A percentile compares a stretch with the other conserved stretches of the same genome.
phyloP scores from a whole-genome alignment of 306 rosid species.

The Hylodesmum podocarpum region DNA sequence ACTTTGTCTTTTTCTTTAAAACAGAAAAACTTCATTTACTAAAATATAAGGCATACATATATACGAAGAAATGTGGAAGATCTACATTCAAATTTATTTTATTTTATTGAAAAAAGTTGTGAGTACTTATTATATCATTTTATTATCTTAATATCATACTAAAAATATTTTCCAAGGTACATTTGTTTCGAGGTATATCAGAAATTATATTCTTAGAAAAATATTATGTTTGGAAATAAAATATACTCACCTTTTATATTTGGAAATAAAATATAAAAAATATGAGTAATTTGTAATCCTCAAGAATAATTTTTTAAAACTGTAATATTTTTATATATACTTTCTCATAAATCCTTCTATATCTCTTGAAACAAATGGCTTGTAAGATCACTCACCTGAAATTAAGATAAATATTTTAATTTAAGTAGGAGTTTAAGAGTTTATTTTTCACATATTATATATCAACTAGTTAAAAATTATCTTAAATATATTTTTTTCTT shows the following conservation, averaged over 20 bases:
- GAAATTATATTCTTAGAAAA: no score
- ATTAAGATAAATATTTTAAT: no score
- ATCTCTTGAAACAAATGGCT: no score
- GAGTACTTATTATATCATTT: neutral
- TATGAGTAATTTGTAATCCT: no score
- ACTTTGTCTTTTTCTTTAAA: neutral
- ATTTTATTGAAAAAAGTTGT: neutral
- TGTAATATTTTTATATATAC: no score
- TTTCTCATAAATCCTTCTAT: no score
- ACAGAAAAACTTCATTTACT: neutral
- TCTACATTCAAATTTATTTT: neutral
- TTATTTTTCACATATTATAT: neutral
- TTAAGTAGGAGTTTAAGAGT: neutral
- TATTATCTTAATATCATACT: neutral
- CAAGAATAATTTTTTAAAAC: no score
- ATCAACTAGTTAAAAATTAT: neutral
- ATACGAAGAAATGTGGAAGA: neutral
- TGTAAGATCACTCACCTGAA: neutral
- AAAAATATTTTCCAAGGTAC: no score
- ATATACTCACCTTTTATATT: no score
- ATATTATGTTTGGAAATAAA: no score
- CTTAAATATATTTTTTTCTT: neutral
- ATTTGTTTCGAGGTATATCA: no score
- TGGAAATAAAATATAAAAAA: no score
- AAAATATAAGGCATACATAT: neutral